phyloP scores from a whole-genome alignment of 495 filamentous ascomycete species.

The Articulospora tetracladia region DNA sequence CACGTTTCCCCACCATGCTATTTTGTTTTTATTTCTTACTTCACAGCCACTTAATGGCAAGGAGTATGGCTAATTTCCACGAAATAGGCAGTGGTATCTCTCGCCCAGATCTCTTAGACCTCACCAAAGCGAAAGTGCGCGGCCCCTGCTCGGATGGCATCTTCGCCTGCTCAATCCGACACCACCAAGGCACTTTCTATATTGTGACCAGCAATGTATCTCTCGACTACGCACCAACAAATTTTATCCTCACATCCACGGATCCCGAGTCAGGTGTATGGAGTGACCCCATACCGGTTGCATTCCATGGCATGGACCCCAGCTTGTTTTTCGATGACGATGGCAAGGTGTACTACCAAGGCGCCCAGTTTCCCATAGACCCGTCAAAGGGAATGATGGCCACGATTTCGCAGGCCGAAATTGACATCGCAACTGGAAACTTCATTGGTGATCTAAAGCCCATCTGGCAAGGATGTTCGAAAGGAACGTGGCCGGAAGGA shows the following conservation, averaged over 20 bases:
- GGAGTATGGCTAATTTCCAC: too few species aligned
- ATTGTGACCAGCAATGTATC: conserved; percentile 22
- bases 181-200: conserved; percentile 37
- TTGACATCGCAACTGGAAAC: conserved; percentile 45
- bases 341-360: conserved; percentile 41
- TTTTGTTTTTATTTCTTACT: too few species aligned
- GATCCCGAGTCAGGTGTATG: conserved; percentile 17
- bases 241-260: conserved; percentile 22
- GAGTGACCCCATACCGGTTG: conserved; percentile 29
- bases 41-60: too few species aligned
- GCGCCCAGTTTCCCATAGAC: background rate
- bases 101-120: too few species aligned
- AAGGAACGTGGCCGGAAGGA: conserved; percentile 58
- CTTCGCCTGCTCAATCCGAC: too few species aligned
- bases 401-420: conserved; percentile 31
- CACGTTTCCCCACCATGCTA: too few species aligned
- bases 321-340: conserved; percentile 50
- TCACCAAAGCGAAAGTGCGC: too few species aligned
- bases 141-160: too few species aligned
- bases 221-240: background rate
- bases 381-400: conserved; percentile 19
- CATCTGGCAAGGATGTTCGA: conserved; percentile 45
- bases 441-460: conserved; percentile 28
- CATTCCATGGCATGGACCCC: conserved; percentile 26
- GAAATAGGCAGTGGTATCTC: too few species aligned